Conservation (phyloP, 768 basidiomycete species). For the Phlebiopsis flavidoalba region DNA sequence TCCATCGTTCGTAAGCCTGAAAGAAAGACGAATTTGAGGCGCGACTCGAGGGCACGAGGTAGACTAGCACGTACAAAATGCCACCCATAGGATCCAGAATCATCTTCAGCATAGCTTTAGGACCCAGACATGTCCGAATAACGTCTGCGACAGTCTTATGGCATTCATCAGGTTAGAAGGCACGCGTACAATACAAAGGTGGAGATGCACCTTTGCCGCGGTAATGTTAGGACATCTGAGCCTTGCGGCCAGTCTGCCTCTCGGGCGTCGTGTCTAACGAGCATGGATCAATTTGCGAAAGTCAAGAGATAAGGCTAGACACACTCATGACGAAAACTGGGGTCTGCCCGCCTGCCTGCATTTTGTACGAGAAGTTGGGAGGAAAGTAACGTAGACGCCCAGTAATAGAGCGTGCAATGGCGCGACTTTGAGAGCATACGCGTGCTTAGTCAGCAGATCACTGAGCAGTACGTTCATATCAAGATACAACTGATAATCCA, state of each 20-base stretch:
- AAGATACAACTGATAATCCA: no score
- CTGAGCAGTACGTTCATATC: no score
- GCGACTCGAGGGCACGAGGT: not conserved
- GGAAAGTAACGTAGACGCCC: not conserved
- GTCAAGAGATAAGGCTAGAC: conserved; percentile 17
- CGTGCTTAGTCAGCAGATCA: not conserved
- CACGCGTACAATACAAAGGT: not conserved
- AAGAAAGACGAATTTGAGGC: not conserved
- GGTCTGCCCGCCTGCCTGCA: conserved; percentile 48
- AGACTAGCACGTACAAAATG: conserved; percentile 62
- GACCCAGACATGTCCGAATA: conserved; percentile 93
- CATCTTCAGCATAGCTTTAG: conserved; percentile 99
- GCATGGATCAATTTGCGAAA: not conserved
- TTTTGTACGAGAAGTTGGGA: conserved; percentile 14
- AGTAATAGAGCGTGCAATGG: not conserved
- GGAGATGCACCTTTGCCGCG: conserved; percentile 75
- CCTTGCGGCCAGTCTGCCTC: conserved; percentile 90
- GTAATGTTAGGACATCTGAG: conserved; percentile 96
- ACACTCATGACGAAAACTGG: conserved; percentile 83
- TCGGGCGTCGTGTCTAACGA: conserved; percentile 87
- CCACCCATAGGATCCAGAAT: conserved; percentile 99
- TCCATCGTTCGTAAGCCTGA: conserved; percentile 95
- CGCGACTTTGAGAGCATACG: not conserved
- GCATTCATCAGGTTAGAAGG: not conserved
- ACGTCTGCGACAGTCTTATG: conserved; percentile 93